Evolutionary conservation across 345 rosid species (phyloP).

Genomic region (Carallia brachiata): DNA sequence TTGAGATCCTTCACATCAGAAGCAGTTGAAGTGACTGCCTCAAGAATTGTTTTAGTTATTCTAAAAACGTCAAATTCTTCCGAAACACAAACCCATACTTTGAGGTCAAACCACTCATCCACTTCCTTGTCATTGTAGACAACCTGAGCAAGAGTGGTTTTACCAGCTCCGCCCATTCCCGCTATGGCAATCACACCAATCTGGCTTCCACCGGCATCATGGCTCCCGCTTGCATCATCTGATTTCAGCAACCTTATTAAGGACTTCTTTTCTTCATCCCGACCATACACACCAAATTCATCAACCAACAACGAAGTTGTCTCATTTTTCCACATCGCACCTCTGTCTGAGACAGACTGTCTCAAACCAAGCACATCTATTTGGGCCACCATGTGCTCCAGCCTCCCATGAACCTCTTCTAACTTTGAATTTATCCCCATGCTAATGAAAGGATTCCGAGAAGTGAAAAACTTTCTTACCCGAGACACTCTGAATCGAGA

Average conservation of each 20-base stretch:
- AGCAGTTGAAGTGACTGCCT: not conserved
- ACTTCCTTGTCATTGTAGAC: not conserved
- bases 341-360: not conserved
- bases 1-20: not conserved
- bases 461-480: not conserved
- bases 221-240: not conserved
- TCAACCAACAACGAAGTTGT: not conserved
- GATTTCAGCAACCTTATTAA: not conserved
- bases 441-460: not conserved
- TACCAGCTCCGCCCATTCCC: constrained; percentile 5
- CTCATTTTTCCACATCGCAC: not conserved
- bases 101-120: not conserved
- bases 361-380: constrained; percentile 6
- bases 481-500: not conserved
- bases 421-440: not conserved
- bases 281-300: not conserved
- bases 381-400: not conserved
- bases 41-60: not conserved
- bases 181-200: not conserved
- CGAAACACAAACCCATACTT: not conserved
- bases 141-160: not conserved
- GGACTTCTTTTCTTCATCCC: constrained; percentile 1
- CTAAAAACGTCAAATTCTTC: not conserved
- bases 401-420: not conserved
- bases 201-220: not conserved